phyloP scores from a whole-genome alignment of 1,284 basidiomycete species.

The Irpex sp. region DNA sequence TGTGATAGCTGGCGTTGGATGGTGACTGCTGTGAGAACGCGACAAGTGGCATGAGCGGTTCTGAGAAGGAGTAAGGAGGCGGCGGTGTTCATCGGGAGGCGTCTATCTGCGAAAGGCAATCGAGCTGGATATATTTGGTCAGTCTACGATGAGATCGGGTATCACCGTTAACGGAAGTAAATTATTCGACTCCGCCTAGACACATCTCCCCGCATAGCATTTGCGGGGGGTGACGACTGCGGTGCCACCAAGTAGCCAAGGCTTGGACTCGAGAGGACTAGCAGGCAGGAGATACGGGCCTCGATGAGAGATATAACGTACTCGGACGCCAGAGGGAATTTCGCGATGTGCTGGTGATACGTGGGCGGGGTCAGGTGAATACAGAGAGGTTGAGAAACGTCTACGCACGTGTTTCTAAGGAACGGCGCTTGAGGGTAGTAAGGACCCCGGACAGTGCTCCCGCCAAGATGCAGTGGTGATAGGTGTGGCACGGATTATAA shows the following conservation, averaged over 20 bases:
- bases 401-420: slow-evolving; percentile 19
- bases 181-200: neutral
- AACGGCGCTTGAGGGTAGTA: slow-evolving; percentile 2
- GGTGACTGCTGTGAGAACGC: neutral
- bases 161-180: neutral
- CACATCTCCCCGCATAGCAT: neutral
- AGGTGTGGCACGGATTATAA: slow-evolving; percentile 10
- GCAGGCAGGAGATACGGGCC: neutral
- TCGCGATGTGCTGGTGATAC: slow-evolving; percentile 1
- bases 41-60: neutral
- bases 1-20: neutral
- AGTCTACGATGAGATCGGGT: neutral
- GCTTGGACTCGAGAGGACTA: neutral
- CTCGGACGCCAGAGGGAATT: slow-evolving; percentile 4
- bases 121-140: slow-evolving; percentile 1
- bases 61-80: neutral
- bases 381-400: neutral
- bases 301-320: neutral
- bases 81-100: neutral
- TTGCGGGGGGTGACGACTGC: neutral
- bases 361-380: slow-evolving; percentile 6
- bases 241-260: neutral
- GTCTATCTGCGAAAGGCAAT: neutral
- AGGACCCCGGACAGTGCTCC: slow-evolving; percentile 21
- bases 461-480: slow-evolving; percentile 13